phyloP scores from a whole-genome alignment of 1,284 basidiomycete species.

The Cryptococcus amylolentus region DNA sequence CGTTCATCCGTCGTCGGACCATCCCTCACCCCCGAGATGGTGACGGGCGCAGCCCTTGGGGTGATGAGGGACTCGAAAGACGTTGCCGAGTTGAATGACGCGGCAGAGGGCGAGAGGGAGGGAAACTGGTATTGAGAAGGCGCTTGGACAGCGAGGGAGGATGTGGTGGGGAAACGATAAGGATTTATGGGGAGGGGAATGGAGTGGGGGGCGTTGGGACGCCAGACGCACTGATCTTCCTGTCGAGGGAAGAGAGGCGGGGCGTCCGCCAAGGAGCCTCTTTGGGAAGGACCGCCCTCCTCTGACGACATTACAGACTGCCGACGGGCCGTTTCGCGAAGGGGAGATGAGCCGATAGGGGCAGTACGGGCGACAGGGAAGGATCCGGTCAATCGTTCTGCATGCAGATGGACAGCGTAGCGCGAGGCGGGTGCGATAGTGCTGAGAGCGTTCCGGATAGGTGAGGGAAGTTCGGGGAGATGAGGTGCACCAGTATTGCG shows the following conservation, averaged over 20 bases:
- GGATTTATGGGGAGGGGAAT: background rate
- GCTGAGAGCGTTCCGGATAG: too few relatives aligned
- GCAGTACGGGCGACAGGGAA: constrained; percentile 23
- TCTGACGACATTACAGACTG: constrained; percentile 24
- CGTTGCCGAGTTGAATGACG: background rate
- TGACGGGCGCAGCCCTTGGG: background rate
- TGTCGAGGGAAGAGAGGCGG: background rate
- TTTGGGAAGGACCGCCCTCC: background rate
- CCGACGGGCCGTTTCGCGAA: constrained; percentile 22
- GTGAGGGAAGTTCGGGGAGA: too few relatives aligned
- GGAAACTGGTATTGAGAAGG: constrained; percentile 2
- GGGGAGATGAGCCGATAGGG: constrained; percentile 26
- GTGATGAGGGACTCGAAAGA: background rate
- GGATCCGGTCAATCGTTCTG: constrained; percentile 8
- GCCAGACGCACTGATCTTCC: background rate
- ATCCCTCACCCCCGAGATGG: background rate
- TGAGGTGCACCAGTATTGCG: background rate
- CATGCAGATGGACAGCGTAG: too few relatives aligned
- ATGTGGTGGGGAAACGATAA: background rate
- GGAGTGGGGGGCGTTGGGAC: background rate
- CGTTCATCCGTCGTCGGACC: too few relatives aligned
- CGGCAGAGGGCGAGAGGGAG: background rate
- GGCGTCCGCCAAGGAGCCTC: background rate
- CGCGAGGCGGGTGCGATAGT: too few relatives aligned
- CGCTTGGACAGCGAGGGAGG: background rate